Conservation (phyloP, 768 basidiomycete genomes). For the Tulasnella sp. region DNA sequence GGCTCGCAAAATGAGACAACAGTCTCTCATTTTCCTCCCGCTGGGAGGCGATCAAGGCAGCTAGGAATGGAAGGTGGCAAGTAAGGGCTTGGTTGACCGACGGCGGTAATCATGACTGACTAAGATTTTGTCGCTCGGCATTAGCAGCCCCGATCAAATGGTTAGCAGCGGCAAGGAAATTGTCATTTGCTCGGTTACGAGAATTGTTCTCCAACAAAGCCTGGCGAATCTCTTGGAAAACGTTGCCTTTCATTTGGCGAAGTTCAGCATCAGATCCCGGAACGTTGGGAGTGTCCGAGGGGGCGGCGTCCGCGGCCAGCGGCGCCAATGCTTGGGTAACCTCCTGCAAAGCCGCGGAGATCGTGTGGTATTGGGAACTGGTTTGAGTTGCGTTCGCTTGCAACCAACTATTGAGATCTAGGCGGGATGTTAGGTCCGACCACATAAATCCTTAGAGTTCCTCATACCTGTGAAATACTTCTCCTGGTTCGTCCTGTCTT, state of each 20-base stretch:
- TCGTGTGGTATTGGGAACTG: conserved; percentile 11
- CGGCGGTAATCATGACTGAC: not conserved
- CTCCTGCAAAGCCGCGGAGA: not conserved
- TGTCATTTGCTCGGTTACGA: conserved; percentile 16
- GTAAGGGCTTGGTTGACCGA: not conserved
- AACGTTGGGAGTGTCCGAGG: not conserved
- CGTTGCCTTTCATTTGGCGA: not conserved
- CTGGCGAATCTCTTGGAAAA: conserved; percentile 11
- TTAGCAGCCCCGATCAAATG: conserved; percentile 14
- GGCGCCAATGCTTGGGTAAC: conserved; percentile 1
- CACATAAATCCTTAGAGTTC: not conserved
- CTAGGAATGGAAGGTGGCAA: not conserved
- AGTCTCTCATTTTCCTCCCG: conserved; percentile 18
- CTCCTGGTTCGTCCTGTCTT: conserved; percentile 8
- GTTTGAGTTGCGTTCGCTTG: conserved; percentile 14
- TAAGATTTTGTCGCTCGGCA: conserved; percentile 17
- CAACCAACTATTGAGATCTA: conserved; percentile 19
- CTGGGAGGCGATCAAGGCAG: conserved; percentile 4
- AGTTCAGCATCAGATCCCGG: not conserved
- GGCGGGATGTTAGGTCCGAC: not conserved
- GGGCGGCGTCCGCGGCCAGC: not conserved
- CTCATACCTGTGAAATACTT: conserved; percentile 9
- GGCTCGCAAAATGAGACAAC: not conserved
- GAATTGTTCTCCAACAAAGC: conserved; percentile 16
- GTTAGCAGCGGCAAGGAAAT: conserved; percentile 19